Base-by-base conservation (phyloP, 805 yeast species). In the Candida incommunis region DNA sequence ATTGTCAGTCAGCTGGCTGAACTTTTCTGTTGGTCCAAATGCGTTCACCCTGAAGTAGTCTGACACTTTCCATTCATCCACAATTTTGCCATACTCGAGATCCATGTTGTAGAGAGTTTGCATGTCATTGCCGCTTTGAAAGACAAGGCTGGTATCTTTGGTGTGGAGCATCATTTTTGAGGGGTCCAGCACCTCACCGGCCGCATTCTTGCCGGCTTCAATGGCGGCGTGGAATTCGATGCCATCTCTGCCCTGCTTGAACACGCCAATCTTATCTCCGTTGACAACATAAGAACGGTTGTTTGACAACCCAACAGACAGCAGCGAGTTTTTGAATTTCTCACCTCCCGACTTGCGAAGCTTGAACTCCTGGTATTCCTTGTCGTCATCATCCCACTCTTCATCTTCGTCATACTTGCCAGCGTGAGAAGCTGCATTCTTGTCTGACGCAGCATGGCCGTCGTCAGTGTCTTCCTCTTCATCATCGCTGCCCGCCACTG, bases 261-360 rank as follows among this genome's bases (percentile, higher is more conserved):
- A 85, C 3, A 87, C 87, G 26, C 95, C 95, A 46, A 87, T 66
- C 51, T 75, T 76, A 58, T 83, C 67, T 15, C 87, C 95, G 52
- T 94, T 75, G 0, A 82, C 78, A 24, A 87, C 88, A 58, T 74
- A 87, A 0, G 94, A 73, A 27, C 92, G 69, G 54, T 83, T 80
- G 52, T 78, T 78, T 45, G 71, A 72, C 49, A 65, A 74, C 0
- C 94, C 88, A 5, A 85, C 78, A 1, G 82, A 78, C 55, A 87
- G 67, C 21, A 76, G 78, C 43, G 75, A 71, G 58, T 86, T 86
- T 42, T 66, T 66, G n/a, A n/a, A n/a, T n/a, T n/a, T n/a, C 13
- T 25, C 13, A 15, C 70, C 72, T 45, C 63, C 53, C 27, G 41
- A 48, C 52, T 15, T 49, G 23, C 45, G 50, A 54, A 31, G 48